Base-by-base conservation (phyloP, 2,329 filamentous ascomycete genomes). In the Ceratocystis cacaofunesta region DNA sequence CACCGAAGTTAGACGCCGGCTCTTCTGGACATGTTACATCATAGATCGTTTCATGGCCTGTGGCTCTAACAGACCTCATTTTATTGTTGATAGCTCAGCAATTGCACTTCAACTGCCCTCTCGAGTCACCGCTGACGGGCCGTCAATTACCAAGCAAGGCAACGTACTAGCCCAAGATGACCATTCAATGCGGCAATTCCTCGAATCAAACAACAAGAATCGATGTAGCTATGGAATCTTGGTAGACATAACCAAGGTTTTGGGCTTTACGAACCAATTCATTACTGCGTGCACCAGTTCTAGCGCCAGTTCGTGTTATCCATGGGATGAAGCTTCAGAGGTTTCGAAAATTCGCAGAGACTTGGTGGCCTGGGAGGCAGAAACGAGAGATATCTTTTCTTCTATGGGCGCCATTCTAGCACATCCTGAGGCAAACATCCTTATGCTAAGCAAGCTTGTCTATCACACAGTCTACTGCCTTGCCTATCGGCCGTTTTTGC, bases 21-120 rank as follows among this genome's bases (percentile, higher is more conserved):
- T 95, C 1, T 95, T 95, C 74, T 95, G 90, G 90, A 86, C 88
- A 1, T 92, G 89, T 72, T 95, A 94, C 70, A 77, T 95, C 30
- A 85, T 95, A 74, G 90, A 95, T 72, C 83, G 88, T n/a, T 94
- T 92, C 70, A 81, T 86, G 69, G 84, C 88, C 1, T 90, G 88
- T 69, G 90, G 90, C 17, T 92, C 90, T 2, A 90, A 88, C 71
- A 81, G 90, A 8, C 89, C 90, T 0, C 89, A 88, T n/a, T 77
- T 95, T 6, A 86, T 94, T 28, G 82, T 84, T 30, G 90, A 95
- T 73, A 85, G 89, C 71, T 86, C 85, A 1, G 32, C 57, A 17
- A 87, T 95, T 67, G 76, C 88, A 17, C 77, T 95, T 60, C 83
- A 88, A 44, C 77, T 95, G 2, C 90, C 90, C 0, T 87, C 86